Percentiles rank a stretch among this genome's conserved stretches.
Evolutionary conservation across 1,284 basidiomycete genomes (phyloP).

Genomic region (Ceratobasidium sp.): DNA sequence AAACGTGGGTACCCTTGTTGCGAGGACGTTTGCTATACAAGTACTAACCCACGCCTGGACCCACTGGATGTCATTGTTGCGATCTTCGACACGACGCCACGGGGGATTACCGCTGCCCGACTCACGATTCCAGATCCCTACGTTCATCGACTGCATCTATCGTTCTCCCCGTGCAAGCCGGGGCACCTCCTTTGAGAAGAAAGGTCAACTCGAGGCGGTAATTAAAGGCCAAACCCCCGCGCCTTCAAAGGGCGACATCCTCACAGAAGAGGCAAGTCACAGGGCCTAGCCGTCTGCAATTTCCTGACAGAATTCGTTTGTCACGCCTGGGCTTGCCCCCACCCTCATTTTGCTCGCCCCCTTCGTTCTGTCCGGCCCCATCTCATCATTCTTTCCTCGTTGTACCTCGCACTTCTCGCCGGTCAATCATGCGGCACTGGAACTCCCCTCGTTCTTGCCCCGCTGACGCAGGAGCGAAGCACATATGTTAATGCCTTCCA

Average conservation of each 20-base stretch:
- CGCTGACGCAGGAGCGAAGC: conserved; percentile 42
- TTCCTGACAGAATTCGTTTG: conserved; percentile 12
- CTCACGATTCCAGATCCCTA: conserved; percentile 2
- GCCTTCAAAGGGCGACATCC: conserved; percentile 35
- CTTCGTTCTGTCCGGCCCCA: conserved; percentile 4
- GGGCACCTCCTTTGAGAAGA: conserved; percentile 15
- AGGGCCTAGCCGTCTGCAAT: neutral
- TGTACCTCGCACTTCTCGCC: neutral
- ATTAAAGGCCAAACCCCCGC: conserved; percentile 24
- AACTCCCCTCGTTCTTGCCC: conserved; percentile 59
- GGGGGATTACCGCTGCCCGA: conserved; percentile 6
- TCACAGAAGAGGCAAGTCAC: conserved; percentile 34
- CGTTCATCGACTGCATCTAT: conserved; percentile 17
- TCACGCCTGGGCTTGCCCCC: neutral
- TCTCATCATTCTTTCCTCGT: conserved; percentile 1
- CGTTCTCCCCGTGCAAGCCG: conserved; percentile 23
- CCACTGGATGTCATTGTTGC: neutral
- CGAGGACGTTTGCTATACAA: neutral
- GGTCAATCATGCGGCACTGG: conserved; percentile 55
- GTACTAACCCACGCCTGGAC: conserved; percentile 4
- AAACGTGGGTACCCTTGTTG: conserved; percentile 56
- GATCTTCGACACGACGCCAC: conserved; percentile 9
- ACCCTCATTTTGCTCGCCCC: conserved; percentile 9
- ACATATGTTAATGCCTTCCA: conserved; percentile 24
- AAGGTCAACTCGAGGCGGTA: conserved; percentile 36